Conservation (phyloP, 2,329 filamentous ascomycete species). For the Colletotrichum filicis region DNA sequence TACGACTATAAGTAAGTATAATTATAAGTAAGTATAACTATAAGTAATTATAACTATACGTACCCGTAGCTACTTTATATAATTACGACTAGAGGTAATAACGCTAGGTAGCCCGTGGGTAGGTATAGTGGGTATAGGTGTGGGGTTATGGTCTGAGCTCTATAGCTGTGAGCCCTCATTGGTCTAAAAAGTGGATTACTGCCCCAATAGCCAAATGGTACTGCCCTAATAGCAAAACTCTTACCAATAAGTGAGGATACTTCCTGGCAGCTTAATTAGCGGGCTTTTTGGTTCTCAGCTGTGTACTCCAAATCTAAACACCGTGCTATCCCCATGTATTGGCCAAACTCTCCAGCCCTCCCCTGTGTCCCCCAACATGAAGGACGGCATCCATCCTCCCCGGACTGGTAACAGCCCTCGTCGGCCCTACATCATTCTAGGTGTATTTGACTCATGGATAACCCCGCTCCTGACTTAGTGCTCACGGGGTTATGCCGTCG, state of each 20-base stretch:
- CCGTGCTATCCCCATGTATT: slow-evolving; percentile 6
- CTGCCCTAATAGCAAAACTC: no score
- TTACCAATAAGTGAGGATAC: not conserved
- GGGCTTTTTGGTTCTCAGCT: not conserved
- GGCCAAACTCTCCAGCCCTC: not conserved
- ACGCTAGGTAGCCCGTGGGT: no score
- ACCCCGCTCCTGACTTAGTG: slow-evolving; percentile 17
- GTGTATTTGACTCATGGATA: slow-evolving; percentile 23
- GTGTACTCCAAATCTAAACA: not conserved
- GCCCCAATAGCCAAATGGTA: no score
- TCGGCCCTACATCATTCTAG: not conserved
- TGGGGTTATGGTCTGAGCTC: no score
- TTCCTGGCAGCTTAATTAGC: not conserved
- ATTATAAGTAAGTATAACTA: no score
- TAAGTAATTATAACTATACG: no score
- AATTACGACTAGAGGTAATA: no score
- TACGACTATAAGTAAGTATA: no score
- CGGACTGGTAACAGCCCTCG: not conserved
- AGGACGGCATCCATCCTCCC: not conserved
- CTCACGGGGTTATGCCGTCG: not conserved
- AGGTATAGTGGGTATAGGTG: no score
- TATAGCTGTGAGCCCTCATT: no score
- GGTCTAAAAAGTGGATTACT: no score
- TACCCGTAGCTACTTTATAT: no score
- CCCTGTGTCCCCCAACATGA: not conserved